Evolutionary conservation across 805 yeast genomes (phyloP).

Genomic region (Peterozyma toletana): DNA sequence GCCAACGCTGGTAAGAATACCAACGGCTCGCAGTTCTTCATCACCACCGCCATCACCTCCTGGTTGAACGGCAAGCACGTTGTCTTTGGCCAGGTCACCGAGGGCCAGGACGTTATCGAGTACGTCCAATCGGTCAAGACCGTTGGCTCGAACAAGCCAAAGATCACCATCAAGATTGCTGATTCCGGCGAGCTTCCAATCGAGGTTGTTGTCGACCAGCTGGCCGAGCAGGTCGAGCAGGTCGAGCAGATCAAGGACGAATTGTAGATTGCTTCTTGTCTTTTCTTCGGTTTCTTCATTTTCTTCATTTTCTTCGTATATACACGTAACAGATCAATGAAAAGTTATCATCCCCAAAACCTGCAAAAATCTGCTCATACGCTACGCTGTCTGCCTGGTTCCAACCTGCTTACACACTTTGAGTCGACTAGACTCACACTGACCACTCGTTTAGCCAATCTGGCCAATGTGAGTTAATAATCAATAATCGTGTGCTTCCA

Average conservation of each 20-base stretch:
- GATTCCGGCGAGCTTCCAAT: slow-evolving; percentile 48
- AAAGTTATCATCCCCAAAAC: no score
- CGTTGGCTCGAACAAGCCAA: slow-evolving; percentile 64
- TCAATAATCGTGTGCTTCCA: no score
- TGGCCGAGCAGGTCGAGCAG: slow-evolving; percentile 13
- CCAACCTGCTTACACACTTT: no score
- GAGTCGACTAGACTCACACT: no score
- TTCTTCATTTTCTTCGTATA: background rate
- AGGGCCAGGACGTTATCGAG: slow-evolving; percentile 77
- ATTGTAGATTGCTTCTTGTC: slow-evolving; percentile 14
- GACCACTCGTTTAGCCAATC: no score
- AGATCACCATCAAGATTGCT: slow-evolving; percentile 52
- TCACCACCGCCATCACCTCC: slow-evolving; percentile 82
- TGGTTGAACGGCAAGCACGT: slow-evolving; percentile 96
- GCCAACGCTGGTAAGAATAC: slow-evolving; percentile 76
- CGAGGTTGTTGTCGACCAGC: slow-evolving; percentile 8
- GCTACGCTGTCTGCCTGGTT: no score
- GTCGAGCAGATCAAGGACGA: slow-evolving; percentile 23
- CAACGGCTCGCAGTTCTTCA: slow-evolving; percentile 93
- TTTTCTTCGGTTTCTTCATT: background rate
- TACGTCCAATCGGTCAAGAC: slow-evolving; percentile 73
- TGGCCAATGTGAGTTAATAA: no score
- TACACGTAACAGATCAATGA: background rate
- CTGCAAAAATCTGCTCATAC: no score
- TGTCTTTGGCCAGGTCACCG: slow-evolving; percentile 91